Evolutionary conservation across 345 rosid species (phyloP).

Genomic region (Psidium friedrichsthalianum): DNA sequence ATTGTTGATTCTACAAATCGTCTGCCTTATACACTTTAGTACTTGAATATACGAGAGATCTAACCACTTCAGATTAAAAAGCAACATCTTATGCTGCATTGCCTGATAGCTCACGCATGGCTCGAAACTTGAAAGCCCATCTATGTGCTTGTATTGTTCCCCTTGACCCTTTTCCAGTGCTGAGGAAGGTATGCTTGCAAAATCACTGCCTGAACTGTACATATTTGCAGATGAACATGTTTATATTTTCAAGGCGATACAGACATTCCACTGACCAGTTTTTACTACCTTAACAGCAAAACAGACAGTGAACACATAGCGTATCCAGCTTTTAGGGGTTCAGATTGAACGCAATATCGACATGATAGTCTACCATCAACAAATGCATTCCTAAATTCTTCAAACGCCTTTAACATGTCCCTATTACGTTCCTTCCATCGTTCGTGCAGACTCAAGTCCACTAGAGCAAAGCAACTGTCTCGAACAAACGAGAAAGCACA

Average conservation of each 20-base stretch:
- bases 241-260: neutral
- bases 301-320: neutral
- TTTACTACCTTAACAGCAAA: neutral
- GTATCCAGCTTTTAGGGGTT: neutral
- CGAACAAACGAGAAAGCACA: slow-evolving; percentile 7
- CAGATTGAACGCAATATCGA: neutral
- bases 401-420: neutral
- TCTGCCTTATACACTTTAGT: neutral
- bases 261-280: neutral
- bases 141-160: neutral
- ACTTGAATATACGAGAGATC: neutral
- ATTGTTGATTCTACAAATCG: neutral
- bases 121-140: neutral
- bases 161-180: neutral
- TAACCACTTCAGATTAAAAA: neutral
- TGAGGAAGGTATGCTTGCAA: neutral
- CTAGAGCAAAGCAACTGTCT: slow-evolving; percentile 8
- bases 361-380: neutral
- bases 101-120: neutral
- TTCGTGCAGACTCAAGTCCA: neutral
- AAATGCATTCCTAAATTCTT: neutral
- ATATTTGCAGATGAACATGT: neutral
- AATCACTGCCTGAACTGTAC: neutral
- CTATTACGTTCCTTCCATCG: neutral
- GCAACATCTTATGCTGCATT: neutral